Evolutionary conservation across 495 filamentous ascomycete genomes (phyloP).

Genomic region (Friedmanniomyces simplex): DNA sequence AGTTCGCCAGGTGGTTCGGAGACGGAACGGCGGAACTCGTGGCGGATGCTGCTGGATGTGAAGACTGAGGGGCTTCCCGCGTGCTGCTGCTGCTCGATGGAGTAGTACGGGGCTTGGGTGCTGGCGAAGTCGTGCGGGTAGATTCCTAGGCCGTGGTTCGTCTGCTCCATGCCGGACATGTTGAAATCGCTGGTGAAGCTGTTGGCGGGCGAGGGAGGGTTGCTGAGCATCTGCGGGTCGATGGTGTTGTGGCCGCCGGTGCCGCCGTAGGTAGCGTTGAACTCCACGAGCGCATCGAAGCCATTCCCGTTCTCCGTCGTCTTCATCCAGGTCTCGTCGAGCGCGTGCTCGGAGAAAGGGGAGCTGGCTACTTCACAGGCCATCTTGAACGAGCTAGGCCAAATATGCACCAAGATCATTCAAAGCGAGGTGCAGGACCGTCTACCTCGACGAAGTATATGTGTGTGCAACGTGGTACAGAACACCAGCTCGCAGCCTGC

Average conservation of each 20-base stretch:
- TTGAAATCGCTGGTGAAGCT: conserved; percentile 2
- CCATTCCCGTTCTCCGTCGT: neutral
- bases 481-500: neutral
- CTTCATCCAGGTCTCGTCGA: neutral
- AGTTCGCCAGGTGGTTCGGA: conserved; percentile 14
- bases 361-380: neutral
- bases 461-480: neutral
- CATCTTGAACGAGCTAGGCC: neutral
- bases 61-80: neutral
- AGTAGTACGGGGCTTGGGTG: neutral
- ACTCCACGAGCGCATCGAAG: conserved; percentile 10
- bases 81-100: neutral
- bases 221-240: conserved; percentile 12
- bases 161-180: neutral
- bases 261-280: conserved; percentile 7
- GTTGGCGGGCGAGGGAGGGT: conserved; percentile 4
- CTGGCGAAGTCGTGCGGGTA: neutral
- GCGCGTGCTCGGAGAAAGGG: neutral
- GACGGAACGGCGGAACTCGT: conserved; percentile 10
- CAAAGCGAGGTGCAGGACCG: neutral
- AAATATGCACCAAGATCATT: no score
- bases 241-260: neutral
- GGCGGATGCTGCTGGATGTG: neutral
- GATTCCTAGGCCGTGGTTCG: neutral
- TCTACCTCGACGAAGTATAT: neutral